Base-by-base conservation (phyloP, 371 early-diverging fungal genomes). In the Blakeslea trispora region DNA sequence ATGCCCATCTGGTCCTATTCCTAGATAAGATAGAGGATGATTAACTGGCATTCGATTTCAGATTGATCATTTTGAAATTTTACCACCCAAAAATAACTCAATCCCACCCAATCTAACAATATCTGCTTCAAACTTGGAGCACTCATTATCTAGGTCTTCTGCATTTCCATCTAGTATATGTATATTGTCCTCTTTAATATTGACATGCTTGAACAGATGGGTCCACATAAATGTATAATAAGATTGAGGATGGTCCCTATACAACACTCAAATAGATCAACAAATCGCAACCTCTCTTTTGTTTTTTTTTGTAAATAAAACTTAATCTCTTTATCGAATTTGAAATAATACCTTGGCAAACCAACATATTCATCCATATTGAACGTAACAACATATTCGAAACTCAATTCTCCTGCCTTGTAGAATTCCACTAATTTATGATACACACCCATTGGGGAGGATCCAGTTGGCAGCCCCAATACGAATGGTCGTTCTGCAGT, bases 221-320 rank as follows among this genome's bases (percentile, higher is more conserved):
- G 76, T 83, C 69, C 74, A 83, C 86, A 86, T 86, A 53, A 86
- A 86, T 21, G 80, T 66, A 60, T 81, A 83, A 64, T 86, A 84
- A 46, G 79, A 77, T 58, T 86, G 81, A 13, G 85, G 85, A 43
- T 86, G 86, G 50, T 83, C 77, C 52, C 80, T 65, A 35, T 15
- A 49, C 13, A 6, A 21, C 46, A 42, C 11, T 42, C 14, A 37
- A 17, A 22, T n/a, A 23, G 19, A 31, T 45, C 5, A n/a, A 15
- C 5, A 3, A 39, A n/a, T 7, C 35, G 11, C 6, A 11, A n/a
- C 1, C 15, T 10, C 15, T 37, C 37, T 19, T 17, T 19, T 42
- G 14, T 37, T 44, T 23, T 24, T 45, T 28, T 28, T 28, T 28
- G 7, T 28, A 28, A 28, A 28, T n/a, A n/a, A n/a, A n/a, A n/a